Evolutionary conservation across 805 yeast species (phyloP), one percentile per base, ranked within the genome.

Genomic region (Starmerella riodocensis): DNA sequence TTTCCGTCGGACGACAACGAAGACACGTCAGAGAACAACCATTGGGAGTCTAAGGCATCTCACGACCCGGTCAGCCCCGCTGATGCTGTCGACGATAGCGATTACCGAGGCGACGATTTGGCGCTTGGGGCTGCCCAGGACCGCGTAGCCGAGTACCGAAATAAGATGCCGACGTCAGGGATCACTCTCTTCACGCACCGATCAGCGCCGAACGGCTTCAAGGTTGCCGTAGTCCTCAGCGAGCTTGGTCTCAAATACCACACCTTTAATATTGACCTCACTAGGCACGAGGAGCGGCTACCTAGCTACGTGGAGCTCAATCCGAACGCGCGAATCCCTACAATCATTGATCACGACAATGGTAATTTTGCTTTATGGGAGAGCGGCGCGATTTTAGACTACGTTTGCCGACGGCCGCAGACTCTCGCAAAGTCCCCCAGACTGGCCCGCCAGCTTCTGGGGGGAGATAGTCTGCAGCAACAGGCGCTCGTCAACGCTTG

Each of bases 291-390:
- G 60, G 95, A 86, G 58, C 65, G 94, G 46, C 82, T 93, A 2
- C 95, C 96, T 0, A 93, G 85, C 58, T 86, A 86, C 53, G 85
- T 86, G 16, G 70, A 84, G n/a, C 77, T 86, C 45, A 88, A 86
- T 59, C 97, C 97, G 21, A 88, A 88, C 59, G 96, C 95, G 3
- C 68, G 97, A 45, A 93, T 86, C 6, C 97, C 97, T 4, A 93
- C 95, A 2, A 69, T 86, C 39, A 81, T 88, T 39, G 97, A 86
- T 59, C 96, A 88, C 58, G 71, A 71, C 42, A 73, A 73, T 55
- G 84, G 78, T 43, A 79, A 83, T 55, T 70, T 82, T 24, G 70
- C 93, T 2, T 70, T 86, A 22, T 86, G 97, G 97, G 97, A 86
- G 61, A 78, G 93, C 0, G 96, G 97, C 3, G 86, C 96, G 21